Percentiles rank a stretch among this genome's conserved stretches.
Conservation (phyloP, 2,329 filamentous ascomycete genomes). For the Talaromyces sp. region DNA sequence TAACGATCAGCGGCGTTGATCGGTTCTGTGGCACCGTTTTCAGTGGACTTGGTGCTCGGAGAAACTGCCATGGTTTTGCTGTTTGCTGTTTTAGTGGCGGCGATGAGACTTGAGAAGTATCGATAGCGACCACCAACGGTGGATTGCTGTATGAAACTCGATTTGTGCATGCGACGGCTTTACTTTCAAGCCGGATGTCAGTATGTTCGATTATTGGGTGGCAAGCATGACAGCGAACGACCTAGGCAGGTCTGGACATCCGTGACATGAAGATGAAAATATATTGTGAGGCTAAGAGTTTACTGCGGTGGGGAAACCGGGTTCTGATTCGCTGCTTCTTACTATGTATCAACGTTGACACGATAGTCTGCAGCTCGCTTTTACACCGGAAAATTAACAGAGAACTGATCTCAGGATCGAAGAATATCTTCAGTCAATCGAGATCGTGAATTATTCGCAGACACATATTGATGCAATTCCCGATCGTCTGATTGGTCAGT, state of each 20-base stretch:
- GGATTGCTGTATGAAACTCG: slow-evolving; percentile 5
- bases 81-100: not conserved
- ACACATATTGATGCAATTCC: not conserved
- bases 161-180: not conserved
- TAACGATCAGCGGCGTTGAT: slow-evolving; percentile 60
- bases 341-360: too few species aligned
- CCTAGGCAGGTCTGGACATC: not conserved
- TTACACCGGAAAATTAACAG: too few species aligned
- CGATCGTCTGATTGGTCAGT: slow-evolving; percentile 1
- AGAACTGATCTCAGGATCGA: too few species aligned
- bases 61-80: slow-evolving; percentile 21
- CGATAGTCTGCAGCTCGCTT: too few species aligned
- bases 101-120: not conserved
- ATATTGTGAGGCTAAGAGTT: not conserved
- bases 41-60: slow-evolving; percentile 21
- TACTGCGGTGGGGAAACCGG: too few species aligned
- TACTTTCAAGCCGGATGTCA: not conserved
- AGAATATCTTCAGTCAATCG: too few species aligned
- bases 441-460: too few species aligned
- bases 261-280: not conserved
- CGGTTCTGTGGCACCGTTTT: slow-evolving; percentile 27
- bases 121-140: slow-evolving; percentile 7
- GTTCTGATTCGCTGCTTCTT: too few species aligned
- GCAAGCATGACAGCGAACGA: not conserved
- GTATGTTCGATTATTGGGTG: not conserved